phyloP scores from a whole-genome alignment of 306 rosid genomes.

The Lagenaria siceraria region DNA sequence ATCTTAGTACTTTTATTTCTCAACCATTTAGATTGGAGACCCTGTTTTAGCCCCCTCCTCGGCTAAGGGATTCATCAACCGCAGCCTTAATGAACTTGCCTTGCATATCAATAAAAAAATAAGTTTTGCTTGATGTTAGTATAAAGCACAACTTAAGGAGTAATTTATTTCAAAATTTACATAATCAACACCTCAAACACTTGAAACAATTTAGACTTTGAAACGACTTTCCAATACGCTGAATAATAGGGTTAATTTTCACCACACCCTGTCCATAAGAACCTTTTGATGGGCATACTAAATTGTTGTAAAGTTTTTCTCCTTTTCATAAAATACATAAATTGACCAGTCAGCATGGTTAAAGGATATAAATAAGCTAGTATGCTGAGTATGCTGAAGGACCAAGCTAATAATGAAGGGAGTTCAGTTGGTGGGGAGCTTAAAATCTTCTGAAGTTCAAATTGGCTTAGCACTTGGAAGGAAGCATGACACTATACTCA shows the following conservation, averaged over 20 bases:
- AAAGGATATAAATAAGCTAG: background rate
- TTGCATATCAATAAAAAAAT: background rate
- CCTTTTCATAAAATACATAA: background rate
- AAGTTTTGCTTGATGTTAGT: background rate
- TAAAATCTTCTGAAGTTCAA: background rate
- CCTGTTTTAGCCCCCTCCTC: background rate
- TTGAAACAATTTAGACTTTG: background rate
- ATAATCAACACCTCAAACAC: background rate
- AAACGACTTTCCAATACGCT: background rate
- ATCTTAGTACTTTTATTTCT: too few species aligned
- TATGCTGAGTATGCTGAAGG: background rate
- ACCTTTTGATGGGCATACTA: background rate
- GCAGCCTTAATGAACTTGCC: background rate
- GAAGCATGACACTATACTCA: background rate
- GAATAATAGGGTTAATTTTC: background rate
- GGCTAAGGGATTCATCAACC: background rate
- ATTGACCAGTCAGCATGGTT: background rate
- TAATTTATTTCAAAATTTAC: background rate
- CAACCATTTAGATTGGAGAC: background rate
- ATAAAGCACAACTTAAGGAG: background rate
- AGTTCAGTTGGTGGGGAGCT: background rate
- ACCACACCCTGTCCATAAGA: background rate
- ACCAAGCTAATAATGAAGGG: background rate
- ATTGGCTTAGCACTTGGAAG: background rate
- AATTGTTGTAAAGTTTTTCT: background rate